phyloP scores from a whole-genome alignment of 2,329 filamentous ascomycete species.

The Penicillium sp. region DNA sequence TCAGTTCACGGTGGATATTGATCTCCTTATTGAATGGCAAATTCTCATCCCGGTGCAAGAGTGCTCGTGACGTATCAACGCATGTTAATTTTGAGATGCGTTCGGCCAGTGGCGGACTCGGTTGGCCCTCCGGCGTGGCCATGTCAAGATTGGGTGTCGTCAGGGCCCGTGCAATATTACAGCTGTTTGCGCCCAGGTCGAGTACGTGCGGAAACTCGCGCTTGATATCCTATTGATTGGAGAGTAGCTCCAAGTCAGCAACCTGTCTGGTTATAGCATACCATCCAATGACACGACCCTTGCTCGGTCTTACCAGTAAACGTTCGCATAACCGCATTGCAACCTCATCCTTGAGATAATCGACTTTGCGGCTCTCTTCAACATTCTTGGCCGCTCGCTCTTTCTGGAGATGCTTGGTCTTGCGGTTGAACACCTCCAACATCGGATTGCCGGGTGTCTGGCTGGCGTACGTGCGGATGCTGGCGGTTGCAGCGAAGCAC shows the following conservation, averaged over 20 bases:
- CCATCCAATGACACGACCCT: not conserved
- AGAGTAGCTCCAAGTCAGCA: not conserved
- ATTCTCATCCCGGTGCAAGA: conserved; percentile 77
- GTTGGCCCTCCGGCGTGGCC: conserved; percentile 39
- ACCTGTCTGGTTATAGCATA: conserved; percentile 7
- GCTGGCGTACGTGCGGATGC: conserved; percentile 69
- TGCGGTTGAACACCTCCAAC: conserved; percentile 88
- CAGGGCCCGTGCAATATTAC: conserved; percentile 86
- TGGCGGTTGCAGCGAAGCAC: conserved; percentile 13
- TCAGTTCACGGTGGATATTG: conserved; percentile 72
- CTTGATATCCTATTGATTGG: conserved; percentile 73
- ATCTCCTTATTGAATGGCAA: conserved; percentile 72
- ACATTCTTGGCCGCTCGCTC: conserved; percentile 77
- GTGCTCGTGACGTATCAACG: conserved; percentile 75
- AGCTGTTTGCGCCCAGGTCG: conserved; percentile 93
- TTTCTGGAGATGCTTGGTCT: conserved; percentile 87
- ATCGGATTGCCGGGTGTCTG: conserved; percentile 76
- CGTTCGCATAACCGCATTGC: conserved; percentile 83
- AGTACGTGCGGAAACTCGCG: conserved; percentile 81
- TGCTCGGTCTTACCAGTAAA: conserved; percentile 65
- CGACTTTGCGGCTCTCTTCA: conserved; percentile 75
- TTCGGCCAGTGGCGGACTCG: conserved; percentile 62
- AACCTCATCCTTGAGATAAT: conserved; percentile 93
- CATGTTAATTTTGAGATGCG: conserved; percentile 77
- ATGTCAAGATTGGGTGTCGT: conserved; percentile 70